phyloP scores from a whole-genome alignment of 2,329 filamentous ascomycete genomes.

The Penicillium frequentans region DNA sequence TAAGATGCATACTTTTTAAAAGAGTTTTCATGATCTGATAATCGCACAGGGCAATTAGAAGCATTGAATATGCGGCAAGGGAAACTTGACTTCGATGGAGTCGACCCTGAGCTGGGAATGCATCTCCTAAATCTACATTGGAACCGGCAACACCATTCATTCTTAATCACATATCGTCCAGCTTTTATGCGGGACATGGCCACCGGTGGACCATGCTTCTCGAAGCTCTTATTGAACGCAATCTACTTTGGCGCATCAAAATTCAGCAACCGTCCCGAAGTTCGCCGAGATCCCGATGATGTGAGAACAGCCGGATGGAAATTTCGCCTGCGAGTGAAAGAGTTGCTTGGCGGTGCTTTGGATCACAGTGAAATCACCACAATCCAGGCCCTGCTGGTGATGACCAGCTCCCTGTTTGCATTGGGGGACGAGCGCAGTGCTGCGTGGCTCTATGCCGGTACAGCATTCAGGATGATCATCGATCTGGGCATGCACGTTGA shows the following conservation, averaged over 20 bases:
- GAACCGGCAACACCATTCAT: conserved; percentile 55
- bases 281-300: conserved; percentile 49
- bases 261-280: conserved; percentile 47
- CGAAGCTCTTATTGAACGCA: conserved; percentile 53
- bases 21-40: not conserved
- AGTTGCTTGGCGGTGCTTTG: conserved; percentile 48
- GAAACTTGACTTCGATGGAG: conserved; percentile 57
- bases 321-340: conserved; percentile 48
- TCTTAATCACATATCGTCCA: conserved; percentile 53
- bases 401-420: conserved; percentile 54
- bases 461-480: conserved; percentile 54
- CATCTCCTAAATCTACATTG: conserved; percentile 54
- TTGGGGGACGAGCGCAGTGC: conserved; percentile 53
- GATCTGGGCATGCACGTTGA: conserved; percentile 53
- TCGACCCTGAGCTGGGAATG: conserved; percentile 54
- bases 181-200: conserved; percentile 55
- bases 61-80: conserved; percentile 46
- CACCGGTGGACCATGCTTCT: conserved; percentile 51
- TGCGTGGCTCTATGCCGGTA: conserved; percentile 55
- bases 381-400: conserved; percentile 54
- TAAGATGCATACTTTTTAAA: conserved; percentile 5
- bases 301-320: conserved; percentile 50
- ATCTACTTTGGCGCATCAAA: conserved; percentile 51
- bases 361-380: conserved; percentile 56
- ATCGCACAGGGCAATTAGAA: conserved; percentile 46